Percentiles rank a stretch among this genome's conserved stretches.
These are phyloP conservation scores for Neocucurbitaria cava DNA, from an alignment of 2,329 filamentous ascomycete genomes.

Conservation along the genomic window DNA sequence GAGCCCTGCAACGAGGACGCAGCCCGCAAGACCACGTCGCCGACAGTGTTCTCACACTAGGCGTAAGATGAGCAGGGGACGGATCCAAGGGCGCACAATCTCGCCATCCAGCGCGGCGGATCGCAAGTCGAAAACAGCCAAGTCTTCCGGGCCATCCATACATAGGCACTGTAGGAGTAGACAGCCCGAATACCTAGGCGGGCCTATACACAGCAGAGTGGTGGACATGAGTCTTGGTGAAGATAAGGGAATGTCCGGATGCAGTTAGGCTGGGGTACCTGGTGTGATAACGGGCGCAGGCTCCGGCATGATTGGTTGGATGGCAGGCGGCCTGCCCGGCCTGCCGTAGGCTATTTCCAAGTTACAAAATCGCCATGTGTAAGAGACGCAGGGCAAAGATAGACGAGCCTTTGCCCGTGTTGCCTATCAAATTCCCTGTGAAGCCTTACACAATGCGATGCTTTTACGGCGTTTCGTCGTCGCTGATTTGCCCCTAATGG, in stretches of 20 bases:
- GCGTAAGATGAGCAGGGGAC: conserved; percentile 13
- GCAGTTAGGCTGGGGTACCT: conserved; percentile 10
- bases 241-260: conserved; percentile 23
- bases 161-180: too few relatives aligned
- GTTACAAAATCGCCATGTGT: conserved; percentile 33
- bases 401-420: conserved; percentile 7
- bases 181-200: conserved; percentile 13
- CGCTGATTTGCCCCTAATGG: conserved; percentile 24
- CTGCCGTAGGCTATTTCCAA: conserved; percentile 13
- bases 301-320: conserved; percentile 19
- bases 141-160: conserved; percentile 10
- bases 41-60: conserved; percentile 1
- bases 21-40: background rate
- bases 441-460: conserved; percentile 17
- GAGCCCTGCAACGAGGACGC: background rate
- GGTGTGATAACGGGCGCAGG: conserved; percentile 28
- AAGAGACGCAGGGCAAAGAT: conserved; percentile 15
- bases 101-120: conserved; percentile 9
- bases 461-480: conserved; percentile 16
- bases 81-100: conserved; percentile 9
- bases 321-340: conserved; percentile 1
- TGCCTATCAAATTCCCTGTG: conserved; percentile 22
- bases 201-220: conserved; percentile 10
- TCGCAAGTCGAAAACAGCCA: conserved; percentile 15
- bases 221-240: conserved; percentile 22